Base-by-base conservation (phyloP, 257 asterid species). In the Solanum gandarillasii region DNA sequence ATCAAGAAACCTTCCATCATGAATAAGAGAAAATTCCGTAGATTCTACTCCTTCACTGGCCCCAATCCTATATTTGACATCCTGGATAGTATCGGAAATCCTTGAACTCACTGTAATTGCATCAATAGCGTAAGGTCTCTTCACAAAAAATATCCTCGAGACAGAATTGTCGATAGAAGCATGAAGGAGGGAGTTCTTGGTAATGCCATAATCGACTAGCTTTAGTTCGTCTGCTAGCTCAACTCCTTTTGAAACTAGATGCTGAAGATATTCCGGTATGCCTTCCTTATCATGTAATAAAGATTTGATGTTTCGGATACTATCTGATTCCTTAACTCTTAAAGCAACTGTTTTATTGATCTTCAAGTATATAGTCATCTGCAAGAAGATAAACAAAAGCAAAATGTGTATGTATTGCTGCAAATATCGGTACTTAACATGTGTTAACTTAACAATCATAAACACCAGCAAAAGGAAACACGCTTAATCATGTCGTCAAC, bases 1-100 rank as follows among this genome's bases (percentile, higher is more conserved):
- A 16, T 88, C 84, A 74, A 91, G 91, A 13, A n/a, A 9, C 83
- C 70, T 86, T 48, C 91, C 92, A 21, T 87, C 86, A 82, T 62
- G 68, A 84, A 72, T 81, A 62, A 89, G 87, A 46, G 70, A 48
- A 84, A 84, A 89, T 18, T 83, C 9, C 0, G 34, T 48, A 9
- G 84, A 46, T 7, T 32, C 25, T 41, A 89, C 14, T 31, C 89
- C 86, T 48, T 72, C 90, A 41, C 84, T 87, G 14, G 78, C 84
- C 67, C 10, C 65, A 46, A 89, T 87, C 70, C 9, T 23, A 67
- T 67, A 67, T 70, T 89, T 89, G 34, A 89, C 71, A 62, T 75
- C 55, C 87, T 41, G 86, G 62, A 90, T 87, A 21, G 89, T 89
- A 43, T 90, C 92, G 3, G 4, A 27, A 25, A 7, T 32, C 52